phyloP scores from a whole-genome alignment of 2,329 filamentous ascomycete genomes.

The Laburnicola sp. region DNA sequence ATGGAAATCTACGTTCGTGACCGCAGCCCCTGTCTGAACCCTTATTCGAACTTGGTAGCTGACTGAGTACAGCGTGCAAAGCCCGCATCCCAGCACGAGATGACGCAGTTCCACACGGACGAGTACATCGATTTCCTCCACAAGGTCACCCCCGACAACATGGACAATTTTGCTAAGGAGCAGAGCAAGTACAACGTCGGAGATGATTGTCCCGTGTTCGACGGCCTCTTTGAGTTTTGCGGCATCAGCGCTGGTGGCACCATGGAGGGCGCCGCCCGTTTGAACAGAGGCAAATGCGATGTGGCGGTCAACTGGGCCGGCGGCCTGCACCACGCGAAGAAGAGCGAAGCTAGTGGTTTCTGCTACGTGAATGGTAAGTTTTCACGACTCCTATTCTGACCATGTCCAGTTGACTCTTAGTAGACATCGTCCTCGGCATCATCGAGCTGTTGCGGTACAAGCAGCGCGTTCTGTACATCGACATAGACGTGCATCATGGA shows the following conservation, averaged over 20 bases:
- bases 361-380: slow-evolving; percentile 82
- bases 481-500: slow-evolving; percentile 90
- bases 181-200: slow-evolving; percentile 77
- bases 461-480: slow-evolving; percentile 88
- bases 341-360: slow-evolving; percentile 89
- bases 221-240: slow-evolving; percentile 71
- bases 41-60: slow-evolving; percentile 4
- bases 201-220: slow-evolving; percentile 66
- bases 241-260: slow-evolving; percentile 70
- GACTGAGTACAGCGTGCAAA: slow-evolving; percentile 44
- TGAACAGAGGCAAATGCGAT: slow-evolving; percentile 70
- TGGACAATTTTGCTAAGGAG: slow-evolving; percentile 89
- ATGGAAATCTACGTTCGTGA: slow-evolving; percentile 68
- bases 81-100: slow-evolving; percentile 67
- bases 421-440: slow-evolving; percentile 94
- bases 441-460: slow-evolving; percentile 84
- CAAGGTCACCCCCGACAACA: slow-evolving; percentile 97
- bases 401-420: not conserved
- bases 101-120: slow-evolving; percentile 74
- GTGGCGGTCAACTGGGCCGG: slow-evolving; percentile 76
- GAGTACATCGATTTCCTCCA: slow-evolving; percentile 73
- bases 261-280: slow-evolving; percentile 70
- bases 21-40: not conserved
- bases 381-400: not conserved
- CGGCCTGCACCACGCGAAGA: slow-evolving; percentile 94